These are phyloP conservation scores for Mrakia blollopis DNA, from an alignment of 768 basidiomycete genomes.

Conservation along the genomic window DNA sequence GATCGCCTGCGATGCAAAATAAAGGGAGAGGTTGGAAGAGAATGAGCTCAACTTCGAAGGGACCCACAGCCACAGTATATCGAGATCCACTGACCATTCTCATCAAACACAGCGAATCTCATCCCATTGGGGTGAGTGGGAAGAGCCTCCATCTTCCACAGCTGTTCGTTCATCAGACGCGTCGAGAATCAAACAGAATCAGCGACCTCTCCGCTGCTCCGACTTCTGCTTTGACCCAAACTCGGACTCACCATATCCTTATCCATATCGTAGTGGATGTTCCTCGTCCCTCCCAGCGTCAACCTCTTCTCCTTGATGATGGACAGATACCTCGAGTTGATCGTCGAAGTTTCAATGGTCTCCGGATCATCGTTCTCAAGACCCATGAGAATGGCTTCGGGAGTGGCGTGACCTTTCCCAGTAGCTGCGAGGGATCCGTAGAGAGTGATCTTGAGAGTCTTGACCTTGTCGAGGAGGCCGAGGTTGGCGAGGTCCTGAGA, in stretches of 20 bases:
- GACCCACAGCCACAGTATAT: too few species aligned
- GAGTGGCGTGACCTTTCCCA: conserved; percentile 43
- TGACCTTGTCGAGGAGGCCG: conserved; percentile 64
- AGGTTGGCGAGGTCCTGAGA: conserved; percentile 51
- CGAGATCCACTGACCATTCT: conserved; percentile 45
- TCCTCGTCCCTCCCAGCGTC: conserved; percentile 63
- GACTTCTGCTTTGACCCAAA: neutral
- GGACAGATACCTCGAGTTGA: conserved; percentile 39
- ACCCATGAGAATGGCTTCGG: conserved; percentile 43
- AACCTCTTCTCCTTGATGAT: conserved; percentile 65
- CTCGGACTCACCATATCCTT: conserved; percentile 61
- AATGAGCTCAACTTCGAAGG: too few species aligned
- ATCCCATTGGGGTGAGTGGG: conserved; percentile 64
- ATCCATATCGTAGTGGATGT: conserved; percentile 73
- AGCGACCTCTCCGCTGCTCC: neutral
- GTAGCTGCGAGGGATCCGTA: conserved; percentile 93
- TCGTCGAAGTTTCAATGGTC: conserved; percentile 59
- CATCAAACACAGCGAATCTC: conserved; percentile 78
- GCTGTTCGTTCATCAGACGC: conserved; percentile 21
- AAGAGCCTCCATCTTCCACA: conserved; percentile 38
- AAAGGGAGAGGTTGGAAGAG: too few species aligned
- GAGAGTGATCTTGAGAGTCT: conserved; percentile 77
- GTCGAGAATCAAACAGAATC: too few species aligned
- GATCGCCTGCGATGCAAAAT: conserved; percentile 52
- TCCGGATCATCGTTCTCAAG: conserved; percentile 64